Evolutionary conservation across 225 moss, liverwort and hornwort species (phyloP), one percentile per base, ranked within the genome.

Genomic region (Sphagnum tenellum): DNA sequence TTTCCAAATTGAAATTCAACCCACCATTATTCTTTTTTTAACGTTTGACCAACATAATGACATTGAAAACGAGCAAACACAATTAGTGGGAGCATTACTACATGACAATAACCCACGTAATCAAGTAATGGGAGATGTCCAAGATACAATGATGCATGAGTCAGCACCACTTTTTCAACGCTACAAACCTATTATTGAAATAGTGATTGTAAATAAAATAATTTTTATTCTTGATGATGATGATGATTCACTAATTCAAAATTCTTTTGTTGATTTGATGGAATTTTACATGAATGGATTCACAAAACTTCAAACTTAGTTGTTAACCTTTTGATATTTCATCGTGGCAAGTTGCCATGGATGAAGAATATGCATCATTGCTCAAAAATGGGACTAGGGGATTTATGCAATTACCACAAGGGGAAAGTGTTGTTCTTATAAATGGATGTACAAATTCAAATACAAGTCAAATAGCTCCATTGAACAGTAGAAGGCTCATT

Each of bases 381-480:
- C 60, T 60, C 13, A n/a, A 29, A 29, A 62, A 62, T 62, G 12
- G 12, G 8, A 62, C 46, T 47, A 3, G 46, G 46, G 6, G 2
- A 5, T n/a, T 45, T 14, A 7, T 14, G 46, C 0, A 2, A 2
- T 46, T 46, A 8, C 48, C 46, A 29, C 29, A 29, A 29, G 29
- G 29, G 29, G 29, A 29, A 29, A 29, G 4, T 46, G 4, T 5
- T 8, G 46, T 46, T 9, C 8, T 7, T 14, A 0, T 7, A 62
- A 62, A 62, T 62, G 62, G 44, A 3, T 62, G 46, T 62, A 8
- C 9, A 45, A 62, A n/a, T 62, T 6, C 46, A 62, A 62, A 29
- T 46, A 45, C 8, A 44, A 62, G 46, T 14, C 46, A 46, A 47
- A 62, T 62, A n/a, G 62, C 46, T 5, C 62, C 7, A 62, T 62